Evolutionary conservation across 1,139 yeast genomes (phyloP).

Genomic region (Pichia sp.): DNA sequence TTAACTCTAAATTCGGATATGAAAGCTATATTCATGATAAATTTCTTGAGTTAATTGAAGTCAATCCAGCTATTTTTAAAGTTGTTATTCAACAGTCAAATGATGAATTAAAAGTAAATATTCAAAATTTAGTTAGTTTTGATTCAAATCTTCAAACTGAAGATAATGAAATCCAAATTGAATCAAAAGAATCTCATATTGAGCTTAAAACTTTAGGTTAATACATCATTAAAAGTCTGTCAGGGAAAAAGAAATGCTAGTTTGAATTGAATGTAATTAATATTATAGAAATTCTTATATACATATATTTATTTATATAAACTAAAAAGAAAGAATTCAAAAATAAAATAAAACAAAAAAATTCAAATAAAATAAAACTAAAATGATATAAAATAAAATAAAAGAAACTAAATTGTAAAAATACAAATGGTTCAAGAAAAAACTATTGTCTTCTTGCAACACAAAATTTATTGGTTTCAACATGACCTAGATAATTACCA

Average conservation of each 20-base stretch:
- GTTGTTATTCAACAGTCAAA: slow-evolving; percentile 19
- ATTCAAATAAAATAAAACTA: not conserved
- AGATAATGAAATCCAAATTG: slow-evolving; percentile 1
- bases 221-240: not conserved
- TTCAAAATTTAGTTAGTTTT: slow-evolving; percentile 33
- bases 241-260: too few species aligned
- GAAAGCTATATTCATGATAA: slow-evolving; percentile 44
- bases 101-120: slow-evolving; percentile 34
- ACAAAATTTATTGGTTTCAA: slow-evolving; percentile 13
- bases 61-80: slow-evolving; percentile 51
- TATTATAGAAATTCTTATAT: not conserved
- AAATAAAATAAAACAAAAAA: too few species aligned
- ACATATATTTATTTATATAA: not conserved
- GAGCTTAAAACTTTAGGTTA: slow-evolving; percentile 26
- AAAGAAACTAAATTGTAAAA: not conserved
- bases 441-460: slow-evolving; percentile 12
- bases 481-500: slow-evolving; percentile 6
- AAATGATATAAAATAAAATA: not conserved
- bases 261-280: too few species aligned
- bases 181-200: slow-evolving; percentile 21
- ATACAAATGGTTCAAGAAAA: too few species aligned
- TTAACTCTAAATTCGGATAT: slow-evolving; percentile 27
- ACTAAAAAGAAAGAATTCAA: not conserved
- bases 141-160: not conserved
- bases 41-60: slow-evolving; percentile 44